Base-by-base conservation (phyloP, 164 flowering plant species). In the Brasenia schreberi region DNA sequence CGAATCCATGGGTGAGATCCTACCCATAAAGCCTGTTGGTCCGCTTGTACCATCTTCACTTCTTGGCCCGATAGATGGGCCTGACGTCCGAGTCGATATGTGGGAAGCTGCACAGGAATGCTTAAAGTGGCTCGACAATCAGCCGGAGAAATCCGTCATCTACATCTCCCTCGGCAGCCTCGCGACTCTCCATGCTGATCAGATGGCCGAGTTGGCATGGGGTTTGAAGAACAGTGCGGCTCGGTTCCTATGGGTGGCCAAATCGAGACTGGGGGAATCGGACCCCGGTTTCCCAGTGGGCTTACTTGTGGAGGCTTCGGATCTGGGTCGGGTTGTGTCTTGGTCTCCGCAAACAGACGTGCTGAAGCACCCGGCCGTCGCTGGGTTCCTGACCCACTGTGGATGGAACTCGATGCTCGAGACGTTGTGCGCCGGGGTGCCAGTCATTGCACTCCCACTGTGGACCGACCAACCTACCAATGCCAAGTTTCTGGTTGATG, bases 361-460 rank as follows among this genome's bases (percentile, higher is more conserved):
- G 1, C 64, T 90, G 33, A 69, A 72, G 4, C 94, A 90, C 71
- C 79, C 84, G 1, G 77, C 94, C 2, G 72, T 83, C 4, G 81
- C 86, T 0, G 85, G 87, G 62, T 86, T 86, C 64, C 61, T 87
- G 66, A 86, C 88, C 0, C 96, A 90, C 71, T 90, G 96, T 58
- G 96, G 96, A 0, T 90, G 96, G 96, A 87, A 87, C 73, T 90
- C 96, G 7, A 62, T 87, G 0, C 61, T 83, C 80, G 96, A 90
- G 76, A 74, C 81, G 4, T 62, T 86, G 16, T 16, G 81, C 9
- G 75, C 74, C 0, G 92, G 94, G 5, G 72, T 85, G 39, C 90
- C 90, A 6, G 77, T 88, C 43, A 70, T 84, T 43, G 78, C 80
- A 7, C 79, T 83, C 63, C 94, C 94, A 0, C 83, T 77, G 17